Percentiles rank a stretch among this genome's conserved stretches.
These are phyloP conservation scores for Spongospora subterranea DNA, from an alignment of 208 protist genomes.

Conservation along the genomic window DNA sequence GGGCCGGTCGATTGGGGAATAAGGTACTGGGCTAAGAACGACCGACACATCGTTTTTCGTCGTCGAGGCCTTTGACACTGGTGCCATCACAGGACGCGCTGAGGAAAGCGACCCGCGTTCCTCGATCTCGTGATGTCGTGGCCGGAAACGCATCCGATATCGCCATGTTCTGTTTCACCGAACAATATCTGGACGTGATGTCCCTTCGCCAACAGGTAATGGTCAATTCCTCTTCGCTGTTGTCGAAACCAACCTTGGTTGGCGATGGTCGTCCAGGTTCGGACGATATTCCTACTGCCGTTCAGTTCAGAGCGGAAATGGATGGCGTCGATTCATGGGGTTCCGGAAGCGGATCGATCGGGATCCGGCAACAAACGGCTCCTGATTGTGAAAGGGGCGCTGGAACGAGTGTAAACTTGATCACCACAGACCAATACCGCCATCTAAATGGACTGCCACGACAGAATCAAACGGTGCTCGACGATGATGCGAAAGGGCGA, in stretches of 20 bases:
- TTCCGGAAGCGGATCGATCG: neutral
- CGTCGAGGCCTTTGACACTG: too few relatives aligned
- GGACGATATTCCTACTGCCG: slow-evolving; percentile 26
- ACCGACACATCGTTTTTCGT: too few relatives aligned
- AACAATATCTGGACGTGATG: slow-evolving; percentile 39
- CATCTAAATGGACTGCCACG: neutral
- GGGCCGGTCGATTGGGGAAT: too few relatives aligned
- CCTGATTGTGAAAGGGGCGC: slow-evolving; percentile 24
- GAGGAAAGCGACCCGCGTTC: neutral
- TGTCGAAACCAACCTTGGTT: too few relatives aligned
- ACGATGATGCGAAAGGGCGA: neutral
- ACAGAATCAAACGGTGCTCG: neutral
- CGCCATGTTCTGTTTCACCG: slow-evolving; percentile 51
- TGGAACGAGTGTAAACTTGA: slow-evolving; percentile 39
- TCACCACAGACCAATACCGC: too few relatives aligned
- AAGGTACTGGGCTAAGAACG: too few relatives aligned
- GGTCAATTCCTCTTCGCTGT: neutral
- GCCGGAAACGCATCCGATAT: slow-evolving; percentile 52
- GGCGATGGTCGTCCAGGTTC: neutral
- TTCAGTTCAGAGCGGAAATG: slow-evolving; percentile 50
- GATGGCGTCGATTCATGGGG: slow-evolving; percentile 37
- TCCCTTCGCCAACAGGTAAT: neutral
- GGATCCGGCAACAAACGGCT: neutral
- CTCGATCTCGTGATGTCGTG: neutral
- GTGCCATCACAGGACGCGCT: neutral